Percentiles rank a stretch among this genome's conserved stretches.
phyloP scores from a whole-genome alignment of 495 filamentous ascomycete genomes.

The Aspergillus asperescens region DNA sequence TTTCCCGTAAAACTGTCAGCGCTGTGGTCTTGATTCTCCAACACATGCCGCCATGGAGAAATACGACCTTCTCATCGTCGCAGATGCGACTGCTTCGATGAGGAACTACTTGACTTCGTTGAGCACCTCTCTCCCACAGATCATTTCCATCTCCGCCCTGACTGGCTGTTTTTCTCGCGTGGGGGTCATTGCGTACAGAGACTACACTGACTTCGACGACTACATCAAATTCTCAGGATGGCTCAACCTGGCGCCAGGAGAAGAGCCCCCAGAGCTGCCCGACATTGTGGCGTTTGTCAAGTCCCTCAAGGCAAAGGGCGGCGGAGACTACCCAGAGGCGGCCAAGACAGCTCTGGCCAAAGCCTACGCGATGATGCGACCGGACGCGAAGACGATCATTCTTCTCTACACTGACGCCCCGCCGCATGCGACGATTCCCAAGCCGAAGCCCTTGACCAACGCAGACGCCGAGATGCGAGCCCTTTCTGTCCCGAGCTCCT shows the following conservation, averaged over 20 bases:
- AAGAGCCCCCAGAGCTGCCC: constrained; percentile 2
- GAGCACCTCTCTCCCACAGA: constrained; percentile 36
- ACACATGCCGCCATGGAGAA: constrained; percentile 10
- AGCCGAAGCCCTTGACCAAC: not conserved
- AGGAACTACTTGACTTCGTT: constrained; percentile 32
- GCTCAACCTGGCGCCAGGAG: constrained; percentile 11
- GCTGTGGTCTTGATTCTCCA: not conserved
- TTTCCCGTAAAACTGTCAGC: too few relatives aligned
- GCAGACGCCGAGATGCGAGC: not conserved
- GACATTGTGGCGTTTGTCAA: constrained; percentile 10
- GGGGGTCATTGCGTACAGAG: constrained; percentile 41
- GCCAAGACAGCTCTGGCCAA: constrained; percentile 40
- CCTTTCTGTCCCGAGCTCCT: constrained; percentile 16
- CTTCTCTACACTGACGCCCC: constrained; percentile 46
- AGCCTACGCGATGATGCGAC: constrained; percentile 40
- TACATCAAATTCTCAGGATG: constrained; percentile 43
- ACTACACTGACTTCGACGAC: constrained; percentile 27
- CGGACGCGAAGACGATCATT: constrained; percentile 40
- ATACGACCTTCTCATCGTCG: constrained; percentile 24
- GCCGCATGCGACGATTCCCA: constrained; percentile 25
- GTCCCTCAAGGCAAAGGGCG: constrained; percentile 9
- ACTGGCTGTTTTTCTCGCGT: constrained; percentile 42
- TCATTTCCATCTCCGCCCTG: constrained; percentile 39
- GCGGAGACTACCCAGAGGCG: constrained; percentile 41
- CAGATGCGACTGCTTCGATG: constrained; percentile 45